Conservation (phyloP, 2,329 filamentous ascomycete species). For the Fusarium napiforme region DNA sequence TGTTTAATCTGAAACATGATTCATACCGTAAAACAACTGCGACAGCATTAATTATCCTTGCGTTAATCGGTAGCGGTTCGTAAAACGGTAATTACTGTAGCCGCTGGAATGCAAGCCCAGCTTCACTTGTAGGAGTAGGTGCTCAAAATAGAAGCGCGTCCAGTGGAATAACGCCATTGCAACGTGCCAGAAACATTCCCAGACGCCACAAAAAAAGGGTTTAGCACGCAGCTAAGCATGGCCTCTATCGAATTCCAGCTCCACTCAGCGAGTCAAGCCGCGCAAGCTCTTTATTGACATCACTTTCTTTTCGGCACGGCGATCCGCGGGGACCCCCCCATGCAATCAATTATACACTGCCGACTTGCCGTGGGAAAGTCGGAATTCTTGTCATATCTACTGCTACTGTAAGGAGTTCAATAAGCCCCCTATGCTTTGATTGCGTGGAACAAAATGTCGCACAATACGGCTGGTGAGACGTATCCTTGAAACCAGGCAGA, state of each 20-base stretch:
- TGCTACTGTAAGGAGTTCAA: neutral
- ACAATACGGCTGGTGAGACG: conserved; percentile 13
- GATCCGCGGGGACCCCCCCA: conserved; percentile 3
- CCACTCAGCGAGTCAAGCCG: conserved; percentile 4
- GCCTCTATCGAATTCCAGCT: neutral
- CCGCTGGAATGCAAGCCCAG: neutral
- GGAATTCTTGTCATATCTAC: neutral
- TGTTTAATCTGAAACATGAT: conserved; percentile 14
- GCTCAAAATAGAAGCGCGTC: neutral
- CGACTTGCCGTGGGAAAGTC: neutral
- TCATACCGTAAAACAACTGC: conserved; percentile 1
- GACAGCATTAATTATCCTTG: neutral
- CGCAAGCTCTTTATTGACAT: conserved; percentile 19
- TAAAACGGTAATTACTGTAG: neutral
- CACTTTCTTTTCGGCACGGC: conserved; percentile 1
- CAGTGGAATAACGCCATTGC: neutral
- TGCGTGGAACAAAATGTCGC: conserved; percentile 3
- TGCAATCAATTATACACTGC: neutral
- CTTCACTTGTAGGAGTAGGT: neutral
- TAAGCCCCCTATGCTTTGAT: neutral
- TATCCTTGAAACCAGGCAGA: conserved; percentile 17
- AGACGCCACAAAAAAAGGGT: neutral
- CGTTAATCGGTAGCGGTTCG: neutral
- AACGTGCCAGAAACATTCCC: neutral
- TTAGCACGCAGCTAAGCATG: neutral